Evolutionary conservation across 2,329 filamentous ascomycete species (phyloP), one percentile per base, ranked within the genome.

Genomic region (Beauveria bassiana): DNA sequence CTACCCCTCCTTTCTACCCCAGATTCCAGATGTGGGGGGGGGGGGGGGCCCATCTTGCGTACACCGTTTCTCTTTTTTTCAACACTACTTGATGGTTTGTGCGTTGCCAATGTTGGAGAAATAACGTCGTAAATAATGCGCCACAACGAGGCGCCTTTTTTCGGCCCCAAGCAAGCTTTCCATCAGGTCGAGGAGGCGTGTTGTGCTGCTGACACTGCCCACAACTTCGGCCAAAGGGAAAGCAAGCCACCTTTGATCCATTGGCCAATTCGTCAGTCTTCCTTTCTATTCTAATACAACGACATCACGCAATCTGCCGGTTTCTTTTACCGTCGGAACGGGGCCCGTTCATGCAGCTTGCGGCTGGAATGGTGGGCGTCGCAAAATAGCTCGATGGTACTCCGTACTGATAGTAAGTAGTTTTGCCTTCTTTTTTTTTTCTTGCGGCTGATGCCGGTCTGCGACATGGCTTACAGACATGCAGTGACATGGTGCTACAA

Each of bases 191-290:
- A 31, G 9, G 28, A 10, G 9, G 28, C 20, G 22, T 22, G 22
- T 22, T 22, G 28, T 9, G 9, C 5, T 14, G 31, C 14, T 20
- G 20, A 14, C 20, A 31, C 9, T 16, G 45, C 31, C 38, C 47
- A 24, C 38, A n/a, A 18, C 18, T 9, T 42, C 58, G 58, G 58
- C 28, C 58, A 47, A 60, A 46, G 2, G 58, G 58, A 60, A 53
- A 53, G 58, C 40, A 34, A 60, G 49, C 58, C 49, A 46, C 58
- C 18, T 34, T 12, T 34, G 31, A 34, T 34, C 31, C 31, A 14
- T 34, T 34, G 31, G 31, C 31, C 31, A 34, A 34, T 22, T 22
- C 22, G 31, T 12, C 10, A 10, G 31, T 34, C 31, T 34, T 34
- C 10, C 1, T 14, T 31, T 31, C 31, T 31, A 12, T 31, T 31